Evolutionary conservation across 768 basidiomycete genomes (phyloP), one percentile per base, ranked within the genome.

Genomic region (Austroboletus eburneus): DNA sequence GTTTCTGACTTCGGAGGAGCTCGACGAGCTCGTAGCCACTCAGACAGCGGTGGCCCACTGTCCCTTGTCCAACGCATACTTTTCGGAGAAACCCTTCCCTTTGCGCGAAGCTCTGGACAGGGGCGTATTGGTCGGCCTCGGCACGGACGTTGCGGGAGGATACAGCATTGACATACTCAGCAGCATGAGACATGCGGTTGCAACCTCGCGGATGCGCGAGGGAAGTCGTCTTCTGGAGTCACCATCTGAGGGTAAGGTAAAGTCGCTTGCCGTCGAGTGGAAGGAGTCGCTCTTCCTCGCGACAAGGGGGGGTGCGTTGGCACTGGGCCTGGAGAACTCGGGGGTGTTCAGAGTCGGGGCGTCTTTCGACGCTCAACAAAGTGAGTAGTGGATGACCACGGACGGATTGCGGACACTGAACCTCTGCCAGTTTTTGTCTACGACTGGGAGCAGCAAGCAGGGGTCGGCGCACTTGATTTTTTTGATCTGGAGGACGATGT

Each of bases 31-130:
- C 12, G 68, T 71, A 2, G 50, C 53, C 4, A 63, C 61, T 22
- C 78, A 80, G 14, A 79, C 83, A 1, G 73, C 87, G 2, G 72
- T 94, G 18, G 88, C 91, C 0, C 89, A 91, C 56, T 95, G 92
- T 63, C 92, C 92, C 0, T 72, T 95, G 12, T 92, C 91, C 0
- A 94, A 95, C 59, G 75, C 79, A 3, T 95, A 94, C 66, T 91
- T 94, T 65, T 91, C 88, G 0, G 75, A 80, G 12, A 70, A 76
- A 44, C 79, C 83, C 1, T 84, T 90, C 58, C 76, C 73, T 3
- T 68, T 87, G 27, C 79, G 82, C 25, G 87, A 91, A 62, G 87
- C 88, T 4, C 69, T 92, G 27, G 66, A 75, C 36, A 65, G 63
- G 23, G 76, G 74, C 0, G 80, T 91, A 24, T 76, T 72, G 22